Base-by-base conservation (phyloP, 225 moss, liverwort and hornwort genomes). In the Asterella californica region DNA sequence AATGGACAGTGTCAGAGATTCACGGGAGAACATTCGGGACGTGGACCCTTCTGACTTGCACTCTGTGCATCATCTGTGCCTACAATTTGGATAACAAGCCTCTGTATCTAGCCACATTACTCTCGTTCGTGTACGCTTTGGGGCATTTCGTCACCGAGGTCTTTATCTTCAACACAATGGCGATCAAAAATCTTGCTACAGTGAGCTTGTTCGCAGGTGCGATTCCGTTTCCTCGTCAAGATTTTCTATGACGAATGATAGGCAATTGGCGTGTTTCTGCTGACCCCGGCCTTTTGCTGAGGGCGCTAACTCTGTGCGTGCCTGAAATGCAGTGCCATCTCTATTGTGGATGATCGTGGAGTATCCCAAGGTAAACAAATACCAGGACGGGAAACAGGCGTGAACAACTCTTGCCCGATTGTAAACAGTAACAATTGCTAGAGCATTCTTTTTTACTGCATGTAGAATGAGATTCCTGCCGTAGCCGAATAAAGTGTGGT, bases 11-110 rank as follows among this genome's bases (percentile, higher is more conserved):
- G 97, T 90, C 93, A 80, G 91, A 92, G 27, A 91, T 93, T 47
- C 99, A 99, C 59, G 99, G 99, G 72, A 91, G 99, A 84, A 99
- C 99, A 5, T 99, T 99, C 69, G 99, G 90, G 62, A 90, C 91
- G 47, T 99, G 95, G 99, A 99, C 99, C 15, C 76, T 99, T 78
- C 82, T 99, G 81, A 95, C 99, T 27, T 95, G 95, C 80, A 83
- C 93, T 22, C 93, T 99, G 19, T 95, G 95, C 83, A 86, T 90
- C 79, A 72, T 90, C 82, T 88, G 88, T 37, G 94, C 99, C 11
- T 75, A 79, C 50, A 89, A 93, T 36, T 82, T 99, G 71, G 85
- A 90, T 22, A 90, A 95, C 75, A 88, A 90, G 69, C 87, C 83
- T 17, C 87, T 95, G 45, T 95, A 93, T 79, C 74, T 88, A 11